These are phyloP conservation scores for Exophiala viscosa DNA, from an alignment of 2,329 filamentous ascomycete species.

Conservation along the genomic window DNA sequence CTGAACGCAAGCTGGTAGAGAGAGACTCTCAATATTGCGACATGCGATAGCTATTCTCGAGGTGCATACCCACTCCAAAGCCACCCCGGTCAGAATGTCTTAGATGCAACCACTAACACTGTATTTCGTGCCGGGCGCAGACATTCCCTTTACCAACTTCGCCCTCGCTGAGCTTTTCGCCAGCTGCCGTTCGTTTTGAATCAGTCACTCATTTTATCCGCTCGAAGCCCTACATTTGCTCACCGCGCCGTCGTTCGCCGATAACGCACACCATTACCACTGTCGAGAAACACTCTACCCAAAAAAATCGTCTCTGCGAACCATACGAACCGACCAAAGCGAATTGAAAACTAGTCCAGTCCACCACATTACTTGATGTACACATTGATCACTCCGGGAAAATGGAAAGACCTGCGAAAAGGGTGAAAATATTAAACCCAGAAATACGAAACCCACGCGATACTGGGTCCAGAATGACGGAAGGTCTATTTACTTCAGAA, in stretches of 20 bases:
- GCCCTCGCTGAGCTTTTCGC: slow-evolving; percentile 13
- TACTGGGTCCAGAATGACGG: slow-evolving; percentile 21
- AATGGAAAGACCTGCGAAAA: slow-evolving; percentile 28
- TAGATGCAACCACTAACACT: slow-evolving; percentile 9
- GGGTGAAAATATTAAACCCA: slow-evolving; percentile 24
- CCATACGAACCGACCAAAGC: not conserved
- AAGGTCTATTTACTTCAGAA: slow-evolving; percentile 26
- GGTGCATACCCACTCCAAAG: not conserved
- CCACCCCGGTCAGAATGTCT: slow-evolving; percentile 2
- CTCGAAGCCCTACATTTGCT: not conserved
- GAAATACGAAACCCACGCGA: slow-evolving; percentile 24
- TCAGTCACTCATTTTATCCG: slow-evolving; percentile 9
- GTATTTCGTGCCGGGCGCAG: slow-evolving; percentile 4
- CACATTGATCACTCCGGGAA: not conserved
- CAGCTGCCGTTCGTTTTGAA: slow-evolving; percentile 20
- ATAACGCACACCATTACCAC: not conserved
- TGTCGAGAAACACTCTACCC: too few species aligned
- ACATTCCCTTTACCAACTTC: slow-evolving; percentile 1
- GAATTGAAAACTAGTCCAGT: too few species aligned
- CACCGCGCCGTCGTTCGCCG: not conserved
- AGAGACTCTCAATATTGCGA: not conserved
- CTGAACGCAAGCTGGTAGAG: not conserved
- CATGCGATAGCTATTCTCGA: not conserved
- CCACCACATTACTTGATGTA: slow-evolving; percentile 4
- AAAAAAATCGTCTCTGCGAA: too few species aligned